These are phyloP conservation scores for Cladophialophora chaetospira DNA, from an alignment of 2,329 filamentous ascomycete genomes.

Conservation along the genomic window DNA sequence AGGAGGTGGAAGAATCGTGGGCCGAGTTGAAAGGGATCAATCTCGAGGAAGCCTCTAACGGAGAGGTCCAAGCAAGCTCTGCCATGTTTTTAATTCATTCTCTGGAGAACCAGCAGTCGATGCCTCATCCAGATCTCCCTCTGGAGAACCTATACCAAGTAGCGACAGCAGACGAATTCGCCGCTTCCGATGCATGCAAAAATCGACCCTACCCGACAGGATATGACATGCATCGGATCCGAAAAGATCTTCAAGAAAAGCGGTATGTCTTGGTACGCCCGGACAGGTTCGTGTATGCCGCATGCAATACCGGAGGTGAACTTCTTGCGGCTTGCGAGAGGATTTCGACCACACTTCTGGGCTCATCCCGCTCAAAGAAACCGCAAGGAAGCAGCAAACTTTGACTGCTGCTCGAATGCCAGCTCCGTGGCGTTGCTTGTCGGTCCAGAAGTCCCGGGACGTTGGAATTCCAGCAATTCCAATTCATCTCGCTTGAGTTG, in stretches of 20 bases:
- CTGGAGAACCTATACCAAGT: constrained; percentile 27
- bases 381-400: neutral
- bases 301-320: constrained; percentile 33
- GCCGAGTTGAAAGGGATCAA: constrained; percentile 37
- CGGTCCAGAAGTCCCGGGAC: neutral
- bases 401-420: neutral
- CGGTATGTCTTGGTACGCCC: constrained; percentile 37
- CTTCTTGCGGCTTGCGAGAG: constrained; percentile 22
- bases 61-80: constrained; percentile 21
- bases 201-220: constrained; percentile 35
- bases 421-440: neutral
- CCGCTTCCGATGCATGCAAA: constrained; percentile 33
- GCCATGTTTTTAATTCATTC: constrained; percentile 15
- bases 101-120: neutral
- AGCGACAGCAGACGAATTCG: constrained; percentile 36
- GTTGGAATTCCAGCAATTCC: no score
- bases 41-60: constrained; percentile 7
- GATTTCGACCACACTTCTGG: constrained; percentile 4
- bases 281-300: constrained; percentile 40
- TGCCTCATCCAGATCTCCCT: neutral
- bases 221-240: constrained; percentile 35
- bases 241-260: constrained; percentile 27
- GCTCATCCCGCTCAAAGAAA: neutral
- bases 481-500: no score
- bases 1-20: constrained; percentile 29